Evolutionary conservation across 345 rosid species (phyloP), one percentile per base, ranked within the genome.

Genomic region (Isatis tinctoria): DNA sequence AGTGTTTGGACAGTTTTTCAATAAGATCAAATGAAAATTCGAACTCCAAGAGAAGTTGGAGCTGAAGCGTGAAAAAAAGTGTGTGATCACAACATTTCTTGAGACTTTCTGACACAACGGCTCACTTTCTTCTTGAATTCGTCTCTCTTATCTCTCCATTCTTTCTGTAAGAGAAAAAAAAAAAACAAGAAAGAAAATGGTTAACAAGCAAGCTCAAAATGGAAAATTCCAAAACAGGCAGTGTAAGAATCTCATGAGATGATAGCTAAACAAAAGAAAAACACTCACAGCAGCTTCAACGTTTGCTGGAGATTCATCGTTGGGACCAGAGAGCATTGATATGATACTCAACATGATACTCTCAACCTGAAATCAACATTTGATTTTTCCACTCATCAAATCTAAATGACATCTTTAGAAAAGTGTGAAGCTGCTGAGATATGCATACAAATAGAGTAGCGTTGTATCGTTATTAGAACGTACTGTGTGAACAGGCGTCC

Each of bases 291-390:
- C 97, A 59, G 97, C 98, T 71, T 90, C 98, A 54, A 90, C 88
- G 40, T 88, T 90, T 12, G 98, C 96, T 8, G 96, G 97, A 74
- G 98, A 90, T 70, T 90, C 96, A 4, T 92, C 97, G 6, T 90
- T 92, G 28, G 98, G 96, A 72, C 89, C 71, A 17, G 97, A 93
- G 49, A 93, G 93, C 95, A 90, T 92, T 2, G 93, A 90, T 73
- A 90, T 88, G 53, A 88, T 87, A 78, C 96, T 92, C 85, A 90
- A 83, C 52, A 92, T 85, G 28, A 90, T 90, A 66, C 95, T 93
- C 76, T 93, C 95, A 64, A 90, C 96, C 95, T 90, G 86, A 70
- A n/a, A 67, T 30, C 39, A 57, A 5, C 30, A 44, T 4, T 20
- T 20, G 0, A 5, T 17, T 12, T 11, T 12, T 14, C 1, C 33